Base-by-base conservation (phyloP, 2,329 filamentous ascomycete species). In the Alternaria burnsii region DNA sequence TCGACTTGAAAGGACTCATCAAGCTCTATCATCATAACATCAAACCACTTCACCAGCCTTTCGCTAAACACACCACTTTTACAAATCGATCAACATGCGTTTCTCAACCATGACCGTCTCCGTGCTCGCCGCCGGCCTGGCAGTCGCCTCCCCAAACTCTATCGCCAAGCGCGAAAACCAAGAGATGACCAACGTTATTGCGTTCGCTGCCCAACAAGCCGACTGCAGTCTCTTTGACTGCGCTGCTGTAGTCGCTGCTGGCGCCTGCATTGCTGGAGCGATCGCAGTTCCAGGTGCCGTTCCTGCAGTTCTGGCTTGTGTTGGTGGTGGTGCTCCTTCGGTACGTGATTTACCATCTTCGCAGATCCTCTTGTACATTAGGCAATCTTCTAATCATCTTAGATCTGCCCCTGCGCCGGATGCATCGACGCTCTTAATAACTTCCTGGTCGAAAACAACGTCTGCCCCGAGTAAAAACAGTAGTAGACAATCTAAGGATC, bases 61-160 rank as follows among this genome's bases (percentile, higher is more conserved):
- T 48, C 46, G 30, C 46, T 36, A 26, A 34, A 41, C 10, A 11
- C n/a, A 48, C 16, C 18, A 41, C 16, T 22, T 22, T 18, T 28
- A 40, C 32, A 28, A 46, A 12, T 32, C 43, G 56, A 38, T 50
- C 36, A 58, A 30, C 24, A 61, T 63, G 61, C 58, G 51, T 56
- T 63, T 61, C 52, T 55, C 63, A 55, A 50, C 50, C 43, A 42
- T 58, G 40, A 43, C 54, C 48, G 41, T 63, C 28, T 42, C 58
- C 24, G 50, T 59, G 47, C 48, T 66, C 51, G 28, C 36, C 22
- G 57, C 36, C 18, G 55, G 61, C 24, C 48, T 58, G 44, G 56
- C 55, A 18, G 43, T 40, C 30, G 58, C 62, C 22, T 52, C 62
- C 34, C 50, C 62, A 22, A 40, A 53, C 48, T 48, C 57, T 47